Percentiles rank a stretch among this genome's conserved stretches.
These are phyloP conservation scores for Fusarium robinianum DNA, from an alignment of 2,329 filamentous ascomycete species.

Conservation along the genomic window DNA sequence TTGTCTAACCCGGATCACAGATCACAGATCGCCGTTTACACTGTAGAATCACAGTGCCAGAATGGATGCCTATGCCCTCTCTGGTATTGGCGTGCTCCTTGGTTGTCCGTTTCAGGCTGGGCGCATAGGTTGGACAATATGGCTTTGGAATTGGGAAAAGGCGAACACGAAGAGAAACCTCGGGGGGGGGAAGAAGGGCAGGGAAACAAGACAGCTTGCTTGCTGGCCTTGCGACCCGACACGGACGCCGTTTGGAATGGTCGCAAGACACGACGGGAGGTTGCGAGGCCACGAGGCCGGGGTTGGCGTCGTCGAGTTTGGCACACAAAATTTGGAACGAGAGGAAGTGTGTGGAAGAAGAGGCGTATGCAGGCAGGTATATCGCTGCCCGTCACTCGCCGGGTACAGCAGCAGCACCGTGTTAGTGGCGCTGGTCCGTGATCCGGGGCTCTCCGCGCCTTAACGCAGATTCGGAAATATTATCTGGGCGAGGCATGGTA, in stretches of 20 bases:
- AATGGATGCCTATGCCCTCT: slow-evolving; percentile 19
- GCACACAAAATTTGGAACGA: slow-evolving; percentile 33
- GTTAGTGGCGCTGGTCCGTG: slow-evolving; percentile 43
- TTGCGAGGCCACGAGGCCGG: slow-evolving; percentile 36
- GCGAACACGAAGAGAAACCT: slow-evolving; percentile 29
- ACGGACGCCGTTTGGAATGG: slow-evolving; percentile 27
- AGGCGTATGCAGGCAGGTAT: slow-evolving; percentile 39
- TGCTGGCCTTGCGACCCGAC: slow-evolving; percentile 16
- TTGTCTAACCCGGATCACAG: slow-evolving; percentile 27
- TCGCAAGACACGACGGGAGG: slow-evolving; percentile 30
- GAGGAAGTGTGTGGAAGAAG: slow-evolving; percentile 33
- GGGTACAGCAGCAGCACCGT: slow-evolving; percentile 40
- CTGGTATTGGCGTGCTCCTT: too few species aligned
- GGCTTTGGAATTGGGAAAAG: too few species aligned
- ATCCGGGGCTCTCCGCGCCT: slow-evolving; percentile 52
- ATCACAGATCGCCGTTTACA: slow-evolving; percentile 22
- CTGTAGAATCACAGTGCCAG: too few species aligned
- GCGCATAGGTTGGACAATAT: too few species aligned
- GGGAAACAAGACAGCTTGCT: slow-evolving; percentile 14
- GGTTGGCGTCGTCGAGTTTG: slow-evolving; percentile 36
- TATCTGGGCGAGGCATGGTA: slow-evolving; percentile 50
- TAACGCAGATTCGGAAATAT: slow-evolving; percentile 56
- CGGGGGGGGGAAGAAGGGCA: slow-evolving; percentile 5
- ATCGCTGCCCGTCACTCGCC: slow-evolving; percentile 40
- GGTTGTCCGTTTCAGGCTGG: too few species aligned